Conservation (phyloP, 345 rosid genomes). For the Mangifera indica region DNA sequence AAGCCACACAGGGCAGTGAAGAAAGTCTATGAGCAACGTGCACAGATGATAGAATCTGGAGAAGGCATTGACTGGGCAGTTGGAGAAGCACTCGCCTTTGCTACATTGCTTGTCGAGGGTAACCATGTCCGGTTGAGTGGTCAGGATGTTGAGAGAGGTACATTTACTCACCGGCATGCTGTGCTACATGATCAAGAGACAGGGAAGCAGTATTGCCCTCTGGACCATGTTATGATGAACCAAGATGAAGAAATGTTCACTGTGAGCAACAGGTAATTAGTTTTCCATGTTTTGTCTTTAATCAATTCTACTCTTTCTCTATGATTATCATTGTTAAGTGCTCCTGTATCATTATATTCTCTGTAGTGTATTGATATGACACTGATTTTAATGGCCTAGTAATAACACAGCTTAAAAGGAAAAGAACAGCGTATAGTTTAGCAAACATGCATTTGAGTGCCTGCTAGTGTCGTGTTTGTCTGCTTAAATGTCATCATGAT, state of each 20-base stretch:
- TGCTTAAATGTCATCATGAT: no score
- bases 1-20: slow-evolving; percentile 78
- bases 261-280: slow-evolving; percentile 70
- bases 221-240: slow-evolving; percentile 63
- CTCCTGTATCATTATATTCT: background rate
- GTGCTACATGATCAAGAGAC: slow-evolving; percentile 77
- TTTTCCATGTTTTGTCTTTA: background rate
- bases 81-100: slow-evolving; percentile 79
- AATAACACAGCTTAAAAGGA: no score
- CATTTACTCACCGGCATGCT: slow-evolving; percentile 78
- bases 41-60: slow-evolving; percentile 73
- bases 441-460: no score
- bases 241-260: slow-evolving; percentile 83
- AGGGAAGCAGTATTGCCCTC: slow-evolving; percentile 71
- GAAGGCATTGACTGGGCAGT: slow-evolving; percentile 90
- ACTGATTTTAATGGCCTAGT: no score
- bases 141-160: slow-evolving; percentile 92
- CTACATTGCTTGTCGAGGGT: slow-evolving; percentile 79
- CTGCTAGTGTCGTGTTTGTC: no score
- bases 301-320: background rate
- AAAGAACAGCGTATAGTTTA: no score
- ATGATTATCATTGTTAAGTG: background rate
- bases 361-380: background rate
- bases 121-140: slow-evolving; percentile 89
- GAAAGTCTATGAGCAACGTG: slow-evolving; percentile 75